Percentiles rank a stretch among this genome's conserved stretches.
Evolutionary conservation across 2,329 filamentous ascomycete genomes (phyloP).

Genomic region (Ramichloridium luteum): DNA sequence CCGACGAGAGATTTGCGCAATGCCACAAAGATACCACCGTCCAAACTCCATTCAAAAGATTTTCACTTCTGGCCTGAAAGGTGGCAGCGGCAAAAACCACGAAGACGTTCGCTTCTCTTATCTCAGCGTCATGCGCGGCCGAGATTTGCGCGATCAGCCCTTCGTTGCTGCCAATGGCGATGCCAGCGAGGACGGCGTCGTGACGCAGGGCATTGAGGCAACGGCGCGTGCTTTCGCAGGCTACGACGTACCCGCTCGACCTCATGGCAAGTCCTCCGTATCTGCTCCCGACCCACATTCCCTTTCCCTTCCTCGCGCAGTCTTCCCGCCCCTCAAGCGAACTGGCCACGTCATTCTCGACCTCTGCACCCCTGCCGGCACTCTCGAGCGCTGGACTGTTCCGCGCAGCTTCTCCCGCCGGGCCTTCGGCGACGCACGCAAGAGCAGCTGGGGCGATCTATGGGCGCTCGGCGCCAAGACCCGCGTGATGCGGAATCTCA

Average conservation of each 20-base stretch:
- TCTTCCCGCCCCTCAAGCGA: conserved; percentile 75
- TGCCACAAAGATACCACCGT: conserved; percentile 76
- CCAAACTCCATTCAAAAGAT: conserved; percentile 72
- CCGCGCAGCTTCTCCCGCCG: conserved; percentile 67
- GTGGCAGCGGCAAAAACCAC: conserved; percentile 60
- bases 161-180: conserved; percentile 12
- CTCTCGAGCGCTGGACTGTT: conserved; percentile 87
- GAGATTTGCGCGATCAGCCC: conserved; percentile 47
- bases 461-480: conserved; percentile 95
- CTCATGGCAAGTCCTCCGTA: conserved; percentile 6
- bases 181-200: neutral
- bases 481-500: conserved; percentile 43
- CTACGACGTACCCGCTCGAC: too few species aligned
- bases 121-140: conserved; percentile 68
- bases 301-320: conserved; percentile 62
- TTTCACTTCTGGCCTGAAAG: conserved; percentile 34
- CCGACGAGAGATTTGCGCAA: conserved; percentile 83
- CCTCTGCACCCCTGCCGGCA: conserved; percentile 74
- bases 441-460: conserved; percentile 80
- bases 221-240: conserved; percentile 59
- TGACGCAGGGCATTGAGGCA: conserved; percentile 42
- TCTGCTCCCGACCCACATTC: conserved; percentile 25
- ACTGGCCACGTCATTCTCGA: conserved; percentile 81
- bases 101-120: conserved; percentile 90
- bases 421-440: conserved; percentile 85